Base-by-base conservation (phyloP, 2,329 filamentous ascomycete genomes). In the Westerdykella ornata region DNA sequence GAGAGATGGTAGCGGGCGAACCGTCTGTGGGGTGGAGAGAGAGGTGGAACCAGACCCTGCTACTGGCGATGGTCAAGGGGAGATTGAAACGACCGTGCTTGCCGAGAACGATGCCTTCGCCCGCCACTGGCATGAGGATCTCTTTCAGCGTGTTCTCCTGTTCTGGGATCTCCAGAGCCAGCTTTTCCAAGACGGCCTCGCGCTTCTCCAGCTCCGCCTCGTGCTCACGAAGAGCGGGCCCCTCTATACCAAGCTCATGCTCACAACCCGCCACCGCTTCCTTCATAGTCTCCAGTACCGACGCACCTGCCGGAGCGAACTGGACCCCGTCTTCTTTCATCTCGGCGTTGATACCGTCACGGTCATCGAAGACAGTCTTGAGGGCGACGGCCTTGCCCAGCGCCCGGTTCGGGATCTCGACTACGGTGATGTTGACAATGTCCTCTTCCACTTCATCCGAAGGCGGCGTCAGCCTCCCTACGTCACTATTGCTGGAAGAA, bases 301-400 rank as follows among this genome's bases (percentile, higher is more conserved):
- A 94, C 43, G 82, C 84, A n/a, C 85, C 85, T 1, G 81, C 81
- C 0, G 82, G 55, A 1, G 76, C 69, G 2, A 94, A 76, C n/a
- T 85, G 77, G 1, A 98, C 78, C 8, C 92, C 92, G 52, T 98
- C 92, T 47, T 90, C 84, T 58, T 90, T 94, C 89, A 98, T 97
- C 70, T 98, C 92, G 0, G 84, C 77, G 54, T 97, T 97, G 69
- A 98, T 96, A 38, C 92, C 92, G 15, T 83, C 73, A n/a, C 74
- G 79, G 55, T 97, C 92, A 52, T 98, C 90, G 55, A 98, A 98
- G 28, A 97, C 80, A 12, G 86, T 87, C 30, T 88, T 85, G 70
- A 98, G 80, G 11, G 86, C 81, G n/a, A 94, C 68, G 0, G 90
- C 92, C 66, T 92, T 96, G 44, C 85, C 88, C 1, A 98, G 73